Evolutionary conservation across 179 eudicot genomes (phyloP).

Genomic region (Vitellaria paradoxa): DNA sequence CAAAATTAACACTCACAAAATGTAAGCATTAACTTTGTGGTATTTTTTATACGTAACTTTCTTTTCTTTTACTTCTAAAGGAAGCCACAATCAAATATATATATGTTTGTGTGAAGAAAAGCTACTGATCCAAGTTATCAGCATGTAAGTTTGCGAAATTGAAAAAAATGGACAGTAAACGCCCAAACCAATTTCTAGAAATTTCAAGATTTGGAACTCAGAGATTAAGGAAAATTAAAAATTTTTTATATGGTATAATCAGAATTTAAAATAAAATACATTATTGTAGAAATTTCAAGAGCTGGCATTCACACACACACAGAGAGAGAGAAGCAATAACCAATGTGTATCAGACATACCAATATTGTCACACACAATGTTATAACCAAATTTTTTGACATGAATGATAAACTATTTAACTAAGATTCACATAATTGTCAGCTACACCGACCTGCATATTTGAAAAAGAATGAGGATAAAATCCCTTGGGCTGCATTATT

Average conservation of each 20-base stretch:
- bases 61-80: no score
- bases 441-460: conserved; percentile 50
- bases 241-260: no score
- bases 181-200: no score
- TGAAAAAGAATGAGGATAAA: conserved; percentile 65
- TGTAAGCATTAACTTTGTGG: no score
- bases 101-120: no score
- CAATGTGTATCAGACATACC: background rate
- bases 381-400: background rate
- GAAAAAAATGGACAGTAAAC: no score
- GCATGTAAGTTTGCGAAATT: background rate
- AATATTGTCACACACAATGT: background rate
- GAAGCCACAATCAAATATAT: no score
- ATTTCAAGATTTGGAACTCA: no score
- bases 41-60: no score
- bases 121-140: no score
- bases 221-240: no score
- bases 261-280: background rate
- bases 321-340: background rate
- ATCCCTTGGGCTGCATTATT: conserved; percentile 76
- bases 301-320: background rate
- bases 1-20: no score
- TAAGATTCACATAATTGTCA: background rate
- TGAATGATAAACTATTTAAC: background rate
- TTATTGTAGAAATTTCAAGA: background rate